Base-by-base conservation (phyloP, 2,329 filamentous ascomycete species). In the Furcasterigmium sp. region DNA sequence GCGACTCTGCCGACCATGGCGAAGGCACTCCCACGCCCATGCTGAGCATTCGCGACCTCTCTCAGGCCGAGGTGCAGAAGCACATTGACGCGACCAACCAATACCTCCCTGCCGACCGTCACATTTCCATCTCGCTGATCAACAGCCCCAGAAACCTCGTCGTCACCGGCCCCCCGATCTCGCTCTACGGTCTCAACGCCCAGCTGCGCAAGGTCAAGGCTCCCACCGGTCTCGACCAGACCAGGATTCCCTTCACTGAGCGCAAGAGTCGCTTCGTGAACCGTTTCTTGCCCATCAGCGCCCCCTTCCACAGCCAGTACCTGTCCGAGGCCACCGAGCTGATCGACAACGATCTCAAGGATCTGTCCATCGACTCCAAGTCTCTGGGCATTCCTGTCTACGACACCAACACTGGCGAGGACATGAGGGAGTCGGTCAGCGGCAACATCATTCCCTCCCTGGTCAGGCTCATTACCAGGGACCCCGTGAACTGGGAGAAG, bases 101-200 rank as follows among this genome's bases (percentile, higher is more conserved):
- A 63, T 95, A 98, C 70, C 78, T 98, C 45, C 93, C 93, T 0
- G 72, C 86, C 51, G 91, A 96, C 56, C 83, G 91, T 45, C 93
- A 97, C 62, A 96, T 98, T 60, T 84, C 84, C 60, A 91, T 98
- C 56, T 97, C 94, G 1, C 78, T 98, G 44, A 82, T 96, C 63
- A 98, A 98, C 75, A 97, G 91, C 68, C 90, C 91, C 13, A 85
- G 93, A 46, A 98, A 97, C 65, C 85, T 97, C 59, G 94, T 98
- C 39, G 90, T 98, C 13, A 95, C 93, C 34, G 93, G 93, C 42
- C 93, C 93, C 43, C 93, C 94, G 3, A 90, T 95, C 52, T 97
- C 94, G 2, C 75, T 98, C 10, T 96, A 96, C 60, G 94, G 93
- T 77, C 78, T 98, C 32, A 98, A 98, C 64, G 73, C 95, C 38